These are phyloP conservation scores for Fusarium clavum DNA, from an alignment of 2,329 filamentous ascomycete species.

Conservation along the genomic window DNA sequence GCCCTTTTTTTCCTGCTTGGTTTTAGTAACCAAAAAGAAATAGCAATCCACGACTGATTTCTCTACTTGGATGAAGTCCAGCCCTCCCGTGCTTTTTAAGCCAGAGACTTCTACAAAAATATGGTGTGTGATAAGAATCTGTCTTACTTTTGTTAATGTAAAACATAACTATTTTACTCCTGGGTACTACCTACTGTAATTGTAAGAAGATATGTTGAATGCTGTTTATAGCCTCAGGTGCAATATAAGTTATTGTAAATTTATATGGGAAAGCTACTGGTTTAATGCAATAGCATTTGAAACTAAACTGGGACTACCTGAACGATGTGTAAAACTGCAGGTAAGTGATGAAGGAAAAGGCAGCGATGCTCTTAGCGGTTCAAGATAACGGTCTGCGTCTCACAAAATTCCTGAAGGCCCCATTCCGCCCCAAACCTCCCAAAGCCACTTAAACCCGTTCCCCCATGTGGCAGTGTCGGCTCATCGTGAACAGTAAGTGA, in stretches of 20 bases:
- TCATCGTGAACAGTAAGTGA: constrained; percentile 74
- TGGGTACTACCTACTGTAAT: neutral
- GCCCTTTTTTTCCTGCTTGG: neutral
- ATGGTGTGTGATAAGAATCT: neutral
- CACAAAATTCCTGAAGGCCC: constrained; percentile 54
- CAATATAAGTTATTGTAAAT: neutral
- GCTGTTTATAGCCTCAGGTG: accelerated
- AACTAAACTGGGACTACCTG: neutral
- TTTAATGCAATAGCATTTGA: accelerated
- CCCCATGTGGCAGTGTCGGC: constrained; percentile 70
- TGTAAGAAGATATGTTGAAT: neutral
- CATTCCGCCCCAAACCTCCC: constrained; percentile 62
- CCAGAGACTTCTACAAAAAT: neutral
- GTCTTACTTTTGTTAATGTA: accelerated
- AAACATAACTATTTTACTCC: neutral
- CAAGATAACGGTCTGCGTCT: neutral
- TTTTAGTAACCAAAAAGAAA: accelerated
- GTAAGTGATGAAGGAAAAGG: accelerated
- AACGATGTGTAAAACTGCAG: neutral
- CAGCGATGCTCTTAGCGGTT: neutral
- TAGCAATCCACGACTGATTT: neutral
- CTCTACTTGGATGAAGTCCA: neutral
- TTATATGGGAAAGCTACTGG: neutral
- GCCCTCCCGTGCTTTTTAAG: neutral
- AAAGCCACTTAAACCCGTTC: constrained; percentile 70